These are phyloP conservation scores for Kwoniella mangroviensis DNA, from an alignment of 768 basidiomycete genomes.

Conservation along the genomic window DNA sequence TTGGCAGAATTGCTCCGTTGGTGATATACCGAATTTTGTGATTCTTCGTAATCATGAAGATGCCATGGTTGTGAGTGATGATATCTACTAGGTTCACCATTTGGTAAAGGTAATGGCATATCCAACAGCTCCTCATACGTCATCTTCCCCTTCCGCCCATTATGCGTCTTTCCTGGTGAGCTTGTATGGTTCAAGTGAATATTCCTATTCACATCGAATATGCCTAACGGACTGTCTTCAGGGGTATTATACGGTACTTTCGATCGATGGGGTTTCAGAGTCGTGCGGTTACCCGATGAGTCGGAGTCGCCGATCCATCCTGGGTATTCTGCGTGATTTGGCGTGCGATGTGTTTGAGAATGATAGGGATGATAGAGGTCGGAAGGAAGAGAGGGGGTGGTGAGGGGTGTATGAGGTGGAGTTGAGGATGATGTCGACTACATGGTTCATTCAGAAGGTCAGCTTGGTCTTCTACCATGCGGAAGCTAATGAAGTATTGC, in stretches of 20 bases:
- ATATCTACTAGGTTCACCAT: slow-evolving; percentile 20
- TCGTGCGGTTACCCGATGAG: slow-evolving; percentile 11
- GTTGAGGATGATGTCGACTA: background rate
- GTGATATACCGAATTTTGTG: no score
- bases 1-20: background rate
- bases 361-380: background rate
- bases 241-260: slow-evolving; percentile 14
- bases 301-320: slow-evolving; percentile 8
- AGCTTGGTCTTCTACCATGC: background rate
- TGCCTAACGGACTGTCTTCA: slow-evolving; percentile 3
- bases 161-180: background rate
- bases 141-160: background rate
- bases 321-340: background rate
- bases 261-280: slow-evolving; percentile 1
- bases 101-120: slow-evolving; percentile 17
- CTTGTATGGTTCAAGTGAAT: background rate
- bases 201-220: background rate
- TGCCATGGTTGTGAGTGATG: background rate
- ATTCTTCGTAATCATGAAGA: background rate
- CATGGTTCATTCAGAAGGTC: background rate
- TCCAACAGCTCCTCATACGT: slow-evolving; percentile 14
- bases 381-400: slow-evolving; percentile 1
- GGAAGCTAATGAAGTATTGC: no score
- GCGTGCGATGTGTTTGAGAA: background rate
- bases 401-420: slow-evolving; percentile 2